A percentile compares a stretch with the other conserved stretches of the same genome.
These are phyloP conservation scores for Pythium phragmiticola DNA, from an alignment of 352 stramenopile genomes.

Conservation along the genomic window DNA sequence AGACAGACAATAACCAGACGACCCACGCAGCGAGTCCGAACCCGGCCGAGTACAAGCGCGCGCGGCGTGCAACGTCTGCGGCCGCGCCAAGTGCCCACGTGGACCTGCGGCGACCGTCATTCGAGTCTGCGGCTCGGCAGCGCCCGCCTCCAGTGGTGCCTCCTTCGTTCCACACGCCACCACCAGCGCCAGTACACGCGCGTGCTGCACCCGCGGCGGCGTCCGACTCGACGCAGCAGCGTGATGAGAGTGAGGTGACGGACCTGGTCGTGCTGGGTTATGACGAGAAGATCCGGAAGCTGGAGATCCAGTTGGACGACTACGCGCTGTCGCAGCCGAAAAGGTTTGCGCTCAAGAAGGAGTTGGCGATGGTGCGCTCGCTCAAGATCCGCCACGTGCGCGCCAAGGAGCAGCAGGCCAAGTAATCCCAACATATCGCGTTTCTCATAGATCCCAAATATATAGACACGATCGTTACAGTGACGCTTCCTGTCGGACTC, in stretches of 20 bases:
- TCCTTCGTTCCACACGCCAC: slow-evolving; percentile 7
- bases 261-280: slow-evolving; percentile 19
- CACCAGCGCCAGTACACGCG: background rate
- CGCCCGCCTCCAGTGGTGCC: background rate
- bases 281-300: slow-evolving; percentile 35
- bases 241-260: background rate
- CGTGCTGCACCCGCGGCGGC: background rate
- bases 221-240: background rate
- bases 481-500: background rate
- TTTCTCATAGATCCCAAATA: slow-evolving; percentile 19
- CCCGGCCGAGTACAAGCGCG: slow-evolving; percentile 32
- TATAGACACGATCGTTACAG: slow-evolving; percentile 17
- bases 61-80: slow-evolving; percentile 9
- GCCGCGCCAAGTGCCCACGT: slow-evolving; percentile 20
- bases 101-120: slow-evolving; percentile 25
- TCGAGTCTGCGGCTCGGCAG: background rate
- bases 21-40: slow-evolving; percentile 27
- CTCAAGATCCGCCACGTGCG: slow-evolving; percentile 64
- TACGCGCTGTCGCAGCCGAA: slow-evolving; percentile 70
- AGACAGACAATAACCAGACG: slow-evolving; percentile 14
- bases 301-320: slow-evolving; percentile 64
- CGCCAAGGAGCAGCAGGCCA: slow-evolving; percentile 10
- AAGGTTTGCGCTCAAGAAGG: slow-evolving; percentile 75
- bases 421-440: slow-evolving; percentile 2
- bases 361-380: slow-evolving; percentile 72